phyloP scores from a whole-genome alignment of 2,329 filamentous ascomycete species.

The Fusarium longipes region DNA sequence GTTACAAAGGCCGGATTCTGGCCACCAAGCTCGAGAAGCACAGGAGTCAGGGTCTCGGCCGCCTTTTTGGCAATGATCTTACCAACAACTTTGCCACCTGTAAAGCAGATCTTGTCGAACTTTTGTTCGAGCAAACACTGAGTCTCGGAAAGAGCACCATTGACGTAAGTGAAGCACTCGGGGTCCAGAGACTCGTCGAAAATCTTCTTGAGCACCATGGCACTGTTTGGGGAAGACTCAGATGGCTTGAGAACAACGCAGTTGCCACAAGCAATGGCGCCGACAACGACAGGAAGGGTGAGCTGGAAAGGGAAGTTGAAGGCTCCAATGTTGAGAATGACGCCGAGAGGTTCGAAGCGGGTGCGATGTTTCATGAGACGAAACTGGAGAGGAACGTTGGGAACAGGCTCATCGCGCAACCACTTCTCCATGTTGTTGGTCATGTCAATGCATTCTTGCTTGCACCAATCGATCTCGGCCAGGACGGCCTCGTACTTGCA shows the following conservation, averaged over 20 bases:
- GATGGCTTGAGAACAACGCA: slow-evolving; percentile 92
- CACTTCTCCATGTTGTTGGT: slow-evolving; percentile 83
- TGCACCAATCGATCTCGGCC: slow-evolving; percentile 80
- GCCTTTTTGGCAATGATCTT: slow-evolving; percentile 92
- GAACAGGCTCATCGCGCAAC: slow-evolving; percentile 81
- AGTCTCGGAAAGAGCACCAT: slow-evolving; percentile 84
- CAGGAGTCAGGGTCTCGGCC: slow-evolving; percentile 86
- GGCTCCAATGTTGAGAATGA: slow-evolving; percentile 85
- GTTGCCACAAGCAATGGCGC: slow-evolving; percentile 92
- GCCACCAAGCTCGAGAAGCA: slow-evolving; percentile 90
- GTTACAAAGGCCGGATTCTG: slow-evolving; percentile 93
- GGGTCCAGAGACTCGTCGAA: slow-evolving; percentile 81
- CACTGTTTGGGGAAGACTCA: slow-evolving; percentile 80
- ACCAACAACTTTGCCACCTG: slow-evolving; percentile 81
- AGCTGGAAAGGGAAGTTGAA: slow-evolving; percentile 96
- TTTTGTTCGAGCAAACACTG: slow-evolving; percentile 85
- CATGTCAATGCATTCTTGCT: slow-evolving; percentile 84
- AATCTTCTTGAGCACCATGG: slow-evolving; percentile 83
- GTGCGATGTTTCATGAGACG: slow-evolving; percentile 78
- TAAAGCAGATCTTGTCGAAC: slow-evolving; percentile 99
- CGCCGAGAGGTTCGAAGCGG: slow-evolving; percentile 87
- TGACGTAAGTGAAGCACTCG: slow-evolving; percentile 79
- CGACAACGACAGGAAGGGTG: slow-evolving; percentile 80
- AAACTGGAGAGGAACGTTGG: slow-evolving; percentile 76
- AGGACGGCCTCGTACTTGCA: slow-evolving; percentile 78